Percentiles rank a stretch among this genome's conserved stretches.
phyloP scores from a whole-genome alignment of 1,284 basidiomycete genomes.

The Tilletia setariae region DNA sequence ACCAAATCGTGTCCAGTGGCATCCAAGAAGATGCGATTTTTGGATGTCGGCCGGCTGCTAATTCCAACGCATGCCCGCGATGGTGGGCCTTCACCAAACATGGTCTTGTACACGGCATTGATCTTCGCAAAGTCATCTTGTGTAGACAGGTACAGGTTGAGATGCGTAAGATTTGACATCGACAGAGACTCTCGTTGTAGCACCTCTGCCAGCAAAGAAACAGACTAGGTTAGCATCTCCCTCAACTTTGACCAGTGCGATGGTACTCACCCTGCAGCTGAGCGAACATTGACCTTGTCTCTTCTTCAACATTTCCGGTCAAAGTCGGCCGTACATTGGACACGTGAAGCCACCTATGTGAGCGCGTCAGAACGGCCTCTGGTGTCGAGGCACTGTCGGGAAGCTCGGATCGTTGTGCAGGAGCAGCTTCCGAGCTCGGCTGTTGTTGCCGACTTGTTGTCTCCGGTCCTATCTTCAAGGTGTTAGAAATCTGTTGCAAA shows the following conservation, averaged over 20 bases:
- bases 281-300: neutral
- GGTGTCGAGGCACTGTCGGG: neutral
- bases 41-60: too few relatives aligned
- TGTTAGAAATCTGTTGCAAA: too few relatives aligned
- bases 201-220: neutral
- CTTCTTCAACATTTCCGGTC: neutral
- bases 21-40: neutral
- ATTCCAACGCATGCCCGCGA: constrained; percentile 80
- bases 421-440: too few relatives aligned
- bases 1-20: neutral
- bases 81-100: constrained; percentile 87
- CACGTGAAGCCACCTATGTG: neutral
- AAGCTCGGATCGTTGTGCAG: too few relatives aligned
- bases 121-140: constrained; percentile 34
- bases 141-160: constrained; percentile 74
- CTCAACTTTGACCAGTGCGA: neutral
- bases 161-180: constrained; percentile 59
- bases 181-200: neutral
- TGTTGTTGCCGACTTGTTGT: too few relatives aligned
- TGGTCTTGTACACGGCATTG: constrained; percentile 66
- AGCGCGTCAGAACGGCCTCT: neutral
- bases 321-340: neutral
- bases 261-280: neutral
- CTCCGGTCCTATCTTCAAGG: too few relatives aligned
- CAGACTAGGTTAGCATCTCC: too few relatives aligned